Conservation (phyloP, 2,329 filamentous ascomycete species). For the Neofusicoccum sp. region DNA sequence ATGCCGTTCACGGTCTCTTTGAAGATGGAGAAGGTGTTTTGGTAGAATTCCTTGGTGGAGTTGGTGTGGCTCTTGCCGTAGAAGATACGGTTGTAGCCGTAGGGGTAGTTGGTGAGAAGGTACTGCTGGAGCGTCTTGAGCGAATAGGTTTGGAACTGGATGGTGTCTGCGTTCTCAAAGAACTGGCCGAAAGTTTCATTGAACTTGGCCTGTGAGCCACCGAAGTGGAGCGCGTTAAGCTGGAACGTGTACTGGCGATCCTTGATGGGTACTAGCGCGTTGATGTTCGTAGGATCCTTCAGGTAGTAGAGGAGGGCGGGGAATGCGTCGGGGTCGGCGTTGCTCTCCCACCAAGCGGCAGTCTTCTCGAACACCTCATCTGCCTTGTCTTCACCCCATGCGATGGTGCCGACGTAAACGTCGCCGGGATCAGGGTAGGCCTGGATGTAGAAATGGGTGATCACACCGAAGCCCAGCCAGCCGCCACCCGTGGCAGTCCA, state of each 20-base stretch:
- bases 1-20: constrained; percentile 19
- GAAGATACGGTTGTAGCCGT: constrained; percentile 20
- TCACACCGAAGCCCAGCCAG: constrained; percentile 47
- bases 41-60: constrained; percentile 10
- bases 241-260: constrained; percentile 12
- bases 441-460: constrained; percentile 45
- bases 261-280: not conserved
- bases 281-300: constrained; percentile 15
- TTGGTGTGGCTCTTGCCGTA: constrained; percentile 20
- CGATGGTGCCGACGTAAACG: constrained; percentile 17
- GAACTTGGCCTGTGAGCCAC: constrained; percentile 6
- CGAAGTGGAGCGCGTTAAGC: constrained; percentile 12
- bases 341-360: constrained; percentile 6
- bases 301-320: constrained; percentile 19
- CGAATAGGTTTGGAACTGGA: constrained; percentile 2
- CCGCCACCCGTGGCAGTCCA: constrained; percentile 47
- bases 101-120: constrained; percentile 18
- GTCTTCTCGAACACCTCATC: constrained; percentile 2
- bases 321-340: constrained; percentile 2
- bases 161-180: not conserved
- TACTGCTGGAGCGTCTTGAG: constrained; percentile 18
- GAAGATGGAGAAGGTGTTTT: constrained; percentile 13
- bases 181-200: constrained; percentile 13
- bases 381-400: constrained; percentile 10
- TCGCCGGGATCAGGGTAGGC: constrained; percentile 24